These are phyloP conservation scores for Amaranthus hypochondriacus DNA, from an alignment of 148 eudicot genomes.

Conservation along the genomic window DNA sequence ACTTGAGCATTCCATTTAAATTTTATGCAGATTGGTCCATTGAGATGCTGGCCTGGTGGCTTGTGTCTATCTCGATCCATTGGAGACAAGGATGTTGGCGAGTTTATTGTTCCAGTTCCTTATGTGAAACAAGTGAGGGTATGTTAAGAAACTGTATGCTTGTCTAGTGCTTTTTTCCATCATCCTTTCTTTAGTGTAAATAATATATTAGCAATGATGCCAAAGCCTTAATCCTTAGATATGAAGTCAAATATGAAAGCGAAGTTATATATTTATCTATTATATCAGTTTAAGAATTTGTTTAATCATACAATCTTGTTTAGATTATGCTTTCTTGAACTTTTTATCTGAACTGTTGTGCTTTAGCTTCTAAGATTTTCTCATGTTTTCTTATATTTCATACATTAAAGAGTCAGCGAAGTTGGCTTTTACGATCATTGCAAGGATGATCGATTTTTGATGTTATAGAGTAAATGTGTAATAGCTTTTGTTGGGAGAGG, in stretches of 20 bases:
- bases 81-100: slow-evolving; percentile 99
- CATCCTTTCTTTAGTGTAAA: too few species aligned
- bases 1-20: neutral
- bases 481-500: neutral
- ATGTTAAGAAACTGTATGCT: slow-evolving; percentile 15
- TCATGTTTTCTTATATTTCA: neutral
- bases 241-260: too few species aligned
- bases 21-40: slow-evolving; percentile 72
- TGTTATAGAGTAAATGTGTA: neutral
- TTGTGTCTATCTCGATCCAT: slow-evolving; percentile 92
- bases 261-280: too few species aligned
- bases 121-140: slow-evolving; percentile 98
- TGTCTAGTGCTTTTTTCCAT: neutral
- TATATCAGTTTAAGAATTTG: too few species aligned
- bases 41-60: slow-evolving; percentile 99
- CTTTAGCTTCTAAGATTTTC: neutral
- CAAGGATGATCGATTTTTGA: neutral
- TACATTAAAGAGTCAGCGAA: neutral
- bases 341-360: neutral
- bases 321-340: neutral
- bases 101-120: slow-evolving; percentile 92
- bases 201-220: too few species aligned
- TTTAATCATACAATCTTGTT: neutral
- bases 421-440: neutral
- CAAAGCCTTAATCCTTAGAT: too few species aligned